Percentiles rank a stretch among this genome's conserved stretches.
These are phyloP conservation scores for Hirsutella thompsonii DNA, from an alignment of 2,329 filamentous ascomycete species.

Conservation along the genomic window DNA sequence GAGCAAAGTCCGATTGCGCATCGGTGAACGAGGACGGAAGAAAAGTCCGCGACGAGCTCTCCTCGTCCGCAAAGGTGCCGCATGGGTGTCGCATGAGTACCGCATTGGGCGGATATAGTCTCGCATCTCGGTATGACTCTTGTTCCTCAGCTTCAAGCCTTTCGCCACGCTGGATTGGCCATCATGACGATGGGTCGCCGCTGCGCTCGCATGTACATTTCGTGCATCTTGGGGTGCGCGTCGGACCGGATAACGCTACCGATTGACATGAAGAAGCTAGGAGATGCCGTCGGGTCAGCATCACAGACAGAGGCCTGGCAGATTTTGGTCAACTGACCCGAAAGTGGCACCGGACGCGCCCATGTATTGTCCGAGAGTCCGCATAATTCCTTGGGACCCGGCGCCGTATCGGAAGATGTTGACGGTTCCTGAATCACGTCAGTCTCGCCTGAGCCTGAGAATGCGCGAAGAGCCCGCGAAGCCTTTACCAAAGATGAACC, in stretches of 20 bases:
- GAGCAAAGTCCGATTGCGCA: neutral
- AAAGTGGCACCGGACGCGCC: slow-evolving; percentile 88
- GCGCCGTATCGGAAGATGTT: slow-evolving; percentile 94
- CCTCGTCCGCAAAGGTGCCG: slow-evolving; percentile 1
- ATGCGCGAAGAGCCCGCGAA: neutral
- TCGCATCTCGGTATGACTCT: neutral
- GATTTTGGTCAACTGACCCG: slow-evolving; percentile 45
- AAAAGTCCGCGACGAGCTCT: neutral
- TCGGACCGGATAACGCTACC: slow-evolving; percentile 94
- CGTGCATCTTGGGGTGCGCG: slow-evolving; percentile 59
- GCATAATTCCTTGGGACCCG: slow-evolving; percentile 84
- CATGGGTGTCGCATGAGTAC: neutral
- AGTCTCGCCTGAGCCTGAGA: neutral
- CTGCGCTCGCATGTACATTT: slow-evolving; percentile 64
- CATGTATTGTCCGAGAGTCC: slow-evolving; percentile 96
- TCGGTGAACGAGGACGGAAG: neutral
- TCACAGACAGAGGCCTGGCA: neutral
- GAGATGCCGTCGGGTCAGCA: slow-evolving; percentile 8
- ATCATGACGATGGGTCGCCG: slow-evolving; percentile 56
- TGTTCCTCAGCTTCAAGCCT: neutral
- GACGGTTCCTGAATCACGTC: slow-evolving; percentile 54
- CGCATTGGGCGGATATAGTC: slow-evolving; percentile 2
- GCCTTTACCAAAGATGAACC: slow-evolving; percentile 82
- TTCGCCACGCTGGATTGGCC: slow-evolving; percentile 25
- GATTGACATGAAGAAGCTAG: slow-evolving; percentile 94